Base-by-base conservation (phyloP, 768 basidiomycete species). In the Boletus barrowsii region DNA sequence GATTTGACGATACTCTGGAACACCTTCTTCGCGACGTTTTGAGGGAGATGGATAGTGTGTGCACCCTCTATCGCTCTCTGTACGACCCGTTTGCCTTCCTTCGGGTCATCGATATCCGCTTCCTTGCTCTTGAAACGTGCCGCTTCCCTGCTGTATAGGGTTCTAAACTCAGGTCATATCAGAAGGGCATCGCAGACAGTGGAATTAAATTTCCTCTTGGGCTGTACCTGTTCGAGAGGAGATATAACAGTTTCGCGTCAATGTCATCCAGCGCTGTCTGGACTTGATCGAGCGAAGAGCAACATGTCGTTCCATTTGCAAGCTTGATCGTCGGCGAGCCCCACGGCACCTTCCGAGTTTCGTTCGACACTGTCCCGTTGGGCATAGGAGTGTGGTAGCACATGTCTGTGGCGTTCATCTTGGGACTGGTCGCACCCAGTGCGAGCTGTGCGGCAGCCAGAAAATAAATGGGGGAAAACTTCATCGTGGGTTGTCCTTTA, bases 71-170 rank as follows among this genome's bases (percentile, higher is more conserved):
- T 42, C 11, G 64, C 64, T 1, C 36, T 59, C 30, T 63, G 54
- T 37, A 67, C 56, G 41, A 66, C 59, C 17, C 68, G 48, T 33
- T 54, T 26, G 24, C 22, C 22, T 61, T 54, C 17, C 62, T 56
- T 11, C 7, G 55, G 59, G 22, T 47, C 47, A 18, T 61, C 46
- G 43, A 65, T 33, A 10, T 29, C 47, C 18, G 45, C 32, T 51
- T 46, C 40, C 3, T 54, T 65, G n/a, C 42, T n/a, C 40, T 61
- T 65, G 57, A 65, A 68, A n/a, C 66, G 63, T 17, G 61, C 56
- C 8, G 66, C 66, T 51, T 67, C 66, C 37, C 61, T 42, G 17
- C 68, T 59, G 39, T 68, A 68, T 15, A 52, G 52, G 18, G 59
- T 32, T 36, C 66, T 65, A 7, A 26, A 40, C 33, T 4, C 7